Conservation (phyloP, 306 rosid species). For the Dicorynia guianensis region DNA sequence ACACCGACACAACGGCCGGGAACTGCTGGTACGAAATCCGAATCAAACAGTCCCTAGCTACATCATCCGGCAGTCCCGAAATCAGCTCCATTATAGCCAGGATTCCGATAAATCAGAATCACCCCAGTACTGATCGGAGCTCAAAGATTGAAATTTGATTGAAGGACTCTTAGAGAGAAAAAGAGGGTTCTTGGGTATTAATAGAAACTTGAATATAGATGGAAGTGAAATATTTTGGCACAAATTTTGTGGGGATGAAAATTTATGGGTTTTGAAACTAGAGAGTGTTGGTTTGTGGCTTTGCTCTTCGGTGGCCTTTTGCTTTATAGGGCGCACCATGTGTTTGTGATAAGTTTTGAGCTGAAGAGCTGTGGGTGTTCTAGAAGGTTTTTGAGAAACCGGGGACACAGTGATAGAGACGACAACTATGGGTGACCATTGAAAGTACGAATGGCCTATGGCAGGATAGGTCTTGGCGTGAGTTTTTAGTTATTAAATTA, state of each 20-base stretch:
- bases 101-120: background rate
- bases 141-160: conserved; percentile 1
- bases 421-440: background rate
- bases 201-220: background rate
- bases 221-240: background rate
- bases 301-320: too few species aligned
- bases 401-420: background rate
- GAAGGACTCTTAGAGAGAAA: background rate
- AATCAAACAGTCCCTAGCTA: conserved; percentile 64
- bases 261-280: background rate
- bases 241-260: background rate
- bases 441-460: background rate
- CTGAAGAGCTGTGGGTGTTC: conserved; percentile 23
- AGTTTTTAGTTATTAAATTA: background rate
- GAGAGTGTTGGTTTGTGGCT: background rate
- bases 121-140: background rate
- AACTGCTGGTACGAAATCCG: conserved; percentile 55
- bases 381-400: conserved; percentile 42
- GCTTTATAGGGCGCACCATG: conserved; percentile 23
- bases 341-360: conserved; percentile 34
- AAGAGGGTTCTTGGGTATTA: background rate
- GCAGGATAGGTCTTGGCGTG: too few species aligned
- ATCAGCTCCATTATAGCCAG: conserved; percentile 58
- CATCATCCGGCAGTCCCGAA: conserved; percentile 75
- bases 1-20: conserved; percentile 50